phyloP scores from a whole-genome alignment of 306 rosid genomes.

The Ziziphus jujuba region DNA sequence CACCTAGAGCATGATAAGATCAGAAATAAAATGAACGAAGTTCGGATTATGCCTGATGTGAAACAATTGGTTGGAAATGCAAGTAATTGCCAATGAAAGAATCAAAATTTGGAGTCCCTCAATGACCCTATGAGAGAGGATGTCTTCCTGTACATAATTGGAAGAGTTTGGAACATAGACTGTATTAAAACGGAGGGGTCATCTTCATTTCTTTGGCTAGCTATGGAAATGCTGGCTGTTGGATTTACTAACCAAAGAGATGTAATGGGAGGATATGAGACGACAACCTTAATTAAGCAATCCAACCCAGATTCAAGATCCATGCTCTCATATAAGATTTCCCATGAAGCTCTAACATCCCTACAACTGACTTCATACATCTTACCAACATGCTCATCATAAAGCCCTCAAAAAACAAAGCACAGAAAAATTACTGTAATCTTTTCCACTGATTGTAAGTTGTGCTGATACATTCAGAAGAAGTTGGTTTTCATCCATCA shows the following conservation, averaged over 20 bases:
- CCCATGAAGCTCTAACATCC: constrained; percentile 79
- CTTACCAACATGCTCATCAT: constrained; percentile 75
- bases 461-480: constrained; percentile 88
- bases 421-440: constrained; percentile 48
- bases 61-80: constrained; percentile 68
- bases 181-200: constrained; percentile 53
- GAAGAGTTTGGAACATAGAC: constrained; percentile 63
- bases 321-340: constrained; percentile 55
- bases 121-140: constrained; percentile 69
- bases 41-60: constrained; percentile 55
- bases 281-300: constrained; percentile 70
- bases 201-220: constrained; percentile 70
- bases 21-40: constrained; percentile 67
- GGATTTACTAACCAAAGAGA: constrained; percentile 78
- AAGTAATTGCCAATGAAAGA: constrained; percentile 68
- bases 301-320: constrained; percentile 85
- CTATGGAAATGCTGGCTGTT: constrained; percentile 58
- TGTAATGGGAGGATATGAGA: constrained; percentile 83
- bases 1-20: constrained; percentile 76
- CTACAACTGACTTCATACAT: constrained; percentile 91
- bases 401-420: constrained; percentile 86
- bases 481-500: constrained; percentile 56
- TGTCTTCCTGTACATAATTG: constrained; percentile 66
- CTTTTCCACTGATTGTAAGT: constrained; percentile 57
- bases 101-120: constrained; percentile 81